phyloP scores from a whole-genome alignment of 441 rosid species.

The Mallotus japonicus region DNA sequence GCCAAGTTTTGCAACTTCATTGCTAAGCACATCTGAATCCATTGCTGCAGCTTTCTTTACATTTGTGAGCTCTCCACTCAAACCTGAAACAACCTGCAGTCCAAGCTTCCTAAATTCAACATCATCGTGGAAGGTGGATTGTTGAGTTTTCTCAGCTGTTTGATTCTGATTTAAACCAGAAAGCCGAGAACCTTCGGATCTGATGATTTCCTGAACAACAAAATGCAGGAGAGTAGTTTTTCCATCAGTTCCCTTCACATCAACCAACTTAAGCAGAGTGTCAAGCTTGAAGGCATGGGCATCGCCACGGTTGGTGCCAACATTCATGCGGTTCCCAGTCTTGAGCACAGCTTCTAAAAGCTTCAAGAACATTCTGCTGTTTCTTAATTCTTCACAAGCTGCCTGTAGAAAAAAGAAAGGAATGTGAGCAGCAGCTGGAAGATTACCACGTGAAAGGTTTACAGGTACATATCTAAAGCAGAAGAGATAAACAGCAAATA shows the following conservation, averaged over 20 bases:
- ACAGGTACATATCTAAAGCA: background rate
- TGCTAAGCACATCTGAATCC: conserved; percentile 60
- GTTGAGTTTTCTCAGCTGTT: conserved; percentile 35
- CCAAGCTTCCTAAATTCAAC: conserved; percentile 66
- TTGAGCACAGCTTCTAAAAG: conserved; percentile 84
- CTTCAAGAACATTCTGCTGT: conserved; percentile 74
- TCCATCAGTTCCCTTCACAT: conserved; percentile 79
- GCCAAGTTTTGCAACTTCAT: conserved; percentile 51
- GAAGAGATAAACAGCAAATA: background rate
- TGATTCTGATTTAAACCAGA: conserved; percentile 34
- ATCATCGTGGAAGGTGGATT: conserved; percentile 49
- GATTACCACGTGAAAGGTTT: background rate
- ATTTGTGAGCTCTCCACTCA: conserved; percentile 67
- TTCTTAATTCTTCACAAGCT: conserved; percentile 67
- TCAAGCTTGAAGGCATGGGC: conserved; percentile 92
- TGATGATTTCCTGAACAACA: conserved; percentile 83
- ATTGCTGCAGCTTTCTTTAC: conserved; percentile 89
- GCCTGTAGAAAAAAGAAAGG: conserved; percentile 38
- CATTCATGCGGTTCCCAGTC: conserved; percentile 87
- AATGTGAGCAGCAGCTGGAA: conserved; percentile 15
- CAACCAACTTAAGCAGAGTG: conserved; percentile 76
- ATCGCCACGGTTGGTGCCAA: conserved; percentile 80
- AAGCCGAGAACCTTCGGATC: conserved; percentile 65
- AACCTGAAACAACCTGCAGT: conserved; percentile 69
- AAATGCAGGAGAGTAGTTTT: conserved; percentile 82